Evolutionary conservation across 306 rosid genomes (phyloP).

Genomic region (Calophaca sinica): DNA sequence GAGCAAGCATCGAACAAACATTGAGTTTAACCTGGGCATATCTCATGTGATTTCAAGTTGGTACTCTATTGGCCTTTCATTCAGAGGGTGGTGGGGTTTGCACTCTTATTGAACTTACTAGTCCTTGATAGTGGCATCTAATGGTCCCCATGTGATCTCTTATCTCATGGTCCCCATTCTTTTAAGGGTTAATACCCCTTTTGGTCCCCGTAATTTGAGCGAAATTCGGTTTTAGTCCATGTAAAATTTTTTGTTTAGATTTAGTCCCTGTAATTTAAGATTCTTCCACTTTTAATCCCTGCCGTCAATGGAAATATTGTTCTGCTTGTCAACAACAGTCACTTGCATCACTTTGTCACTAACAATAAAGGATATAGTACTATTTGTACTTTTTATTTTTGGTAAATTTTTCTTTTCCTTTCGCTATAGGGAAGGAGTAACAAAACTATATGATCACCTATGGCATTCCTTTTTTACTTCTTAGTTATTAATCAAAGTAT

Average conservation of each 20-base stretch:
- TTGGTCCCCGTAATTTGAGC: no score
- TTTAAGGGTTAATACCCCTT: no score
- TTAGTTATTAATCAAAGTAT: background rate
- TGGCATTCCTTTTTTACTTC: no score
- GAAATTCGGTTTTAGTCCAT: no score
- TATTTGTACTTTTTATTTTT: background rate
- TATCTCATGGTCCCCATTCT: slow-evolving; percentile 12
- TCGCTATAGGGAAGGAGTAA: background rate
- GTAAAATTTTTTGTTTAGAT: no score
- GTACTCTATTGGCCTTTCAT: background rate
- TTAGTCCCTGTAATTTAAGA: no score
- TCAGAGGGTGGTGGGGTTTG: background rate
- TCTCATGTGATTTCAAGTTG: slow-evolving; percentile 14
- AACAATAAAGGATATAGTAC: background rate
- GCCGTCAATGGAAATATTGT: no score
- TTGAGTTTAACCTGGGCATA: background rate
- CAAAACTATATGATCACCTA: background rate
- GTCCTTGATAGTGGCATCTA: background rate
- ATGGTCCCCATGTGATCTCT: slow-evolving; percentile 38
- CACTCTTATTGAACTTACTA: background rate
- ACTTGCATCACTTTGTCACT: no score
- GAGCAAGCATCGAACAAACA: background rate
- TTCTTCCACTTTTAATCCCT: no score
- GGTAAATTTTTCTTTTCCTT: background rate
- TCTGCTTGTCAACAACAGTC: no score